Conservation (phyloP, 768 basidiomycete species). For the Leccinum longicurvipes region DNA sequence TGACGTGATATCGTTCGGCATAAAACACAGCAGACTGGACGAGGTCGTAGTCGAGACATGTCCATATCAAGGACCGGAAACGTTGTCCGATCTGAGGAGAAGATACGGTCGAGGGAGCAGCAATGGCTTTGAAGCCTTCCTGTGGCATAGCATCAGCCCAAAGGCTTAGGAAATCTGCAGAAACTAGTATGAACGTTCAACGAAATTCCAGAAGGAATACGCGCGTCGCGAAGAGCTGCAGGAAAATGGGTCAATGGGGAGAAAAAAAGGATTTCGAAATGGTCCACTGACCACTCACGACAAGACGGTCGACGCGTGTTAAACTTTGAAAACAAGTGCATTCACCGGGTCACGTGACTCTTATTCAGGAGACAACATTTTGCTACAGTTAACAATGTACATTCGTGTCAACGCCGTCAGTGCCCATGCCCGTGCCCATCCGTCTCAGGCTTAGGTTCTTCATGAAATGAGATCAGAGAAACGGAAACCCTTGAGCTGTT, state of each 20-base stretch:
- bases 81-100: conserved; percentile 61
- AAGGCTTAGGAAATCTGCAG: conserved; percentile 28
- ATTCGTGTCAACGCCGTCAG: conserved; percentile 31
- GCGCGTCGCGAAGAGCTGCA: conserved; percentile 9
- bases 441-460: conserved; percentile 69
- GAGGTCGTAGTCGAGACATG: conserved; percentile 79
- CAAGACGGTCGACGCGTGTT: conserved; percentile 20
- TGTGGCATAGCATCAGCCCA: conserved; percentile 51
- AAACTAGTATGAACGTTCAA: conserved; percentile 18
- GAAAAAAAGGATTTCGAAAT: conserved; percentile 16
- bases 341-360: conserved; percentile 29
- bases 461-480: conserved; percentile 14
- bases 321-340: conserved; percentile 18
- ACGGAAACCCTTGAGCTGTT: conserved; percentile 7
- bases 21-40: conserved; percentile 82
- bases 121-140: conserved; percentile 38
- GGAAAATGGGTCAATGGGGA: conserved; percentile 8
- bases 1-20: conserved; percentile 77
- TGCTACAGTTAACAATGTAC: conserved; percentile 8
- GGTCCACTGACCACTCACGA: conserved; percentile 9
- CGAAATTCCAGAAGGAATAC: conserved; percentile 3
- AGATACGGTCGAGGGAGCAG: conserved; percentile 37
- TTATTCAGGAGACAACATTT: background rate
- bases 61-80: conserved; percentile 74
- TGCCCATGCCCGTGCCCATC: conserved; percentile 82